These are phyloP conservation scores for Podospora pseudocomata DNA, from an alignment of 495 filamentous ascomycete species.

Conservation along the genomic window DNA sequence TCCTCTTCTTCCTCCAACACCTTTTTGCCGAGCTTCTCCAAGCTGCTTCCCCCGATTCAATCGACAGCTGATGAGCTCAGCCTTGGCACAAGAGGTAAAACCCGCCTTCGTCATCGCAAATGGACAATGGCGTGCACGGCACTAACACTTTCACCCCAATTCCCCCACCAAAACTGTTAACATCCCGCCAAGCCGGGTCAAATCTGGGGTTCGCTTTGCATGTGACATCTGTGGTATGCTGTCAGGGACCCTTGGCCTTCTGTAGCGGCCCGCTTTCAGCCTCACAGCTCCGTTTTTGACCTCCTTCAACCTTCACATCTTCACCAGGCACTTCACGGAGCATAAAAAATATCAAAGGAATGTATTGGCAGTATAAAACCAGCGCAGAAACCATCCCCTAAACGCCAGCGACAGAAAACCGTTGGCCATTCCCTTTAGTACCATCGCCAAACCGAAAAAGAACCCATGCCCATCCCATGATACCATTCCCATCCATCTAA, in stretches of 20 bases:
- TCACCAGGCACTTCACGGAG: not conserved
- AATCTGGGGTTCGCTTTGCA: conserved; percentile 8
- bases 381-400: not conserved
- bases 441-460: not conserved
- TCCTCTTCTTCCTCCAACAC: not conserved
- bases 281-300: conserved; percentile 3
- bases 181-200: not conserved
- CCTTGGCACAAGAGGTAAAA: not conserved
- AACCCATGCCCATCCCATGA: not conserved
- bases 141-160: not conserved
- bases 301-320: not conserved
- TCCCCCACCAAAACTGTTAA: not conserved
- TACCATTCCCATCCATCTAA: not conserved
- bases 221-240: conserved; percentile 5
- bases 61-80: not conserved
- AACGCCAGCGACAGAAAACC: not conserved
- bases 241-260: not conserved
- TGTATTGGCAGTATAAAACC: not conserved
- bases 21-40: not conserved
- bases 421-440: not conserved
- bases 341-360: not conserved
- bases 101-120: not conserved
- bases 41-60: not conserved
- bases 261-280: conserved; percentile 1
- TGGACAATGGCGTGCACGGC: not conserved